Evolutionary conservation across 352 stramenopile species (phyloP).

Genomic region (Globisporangium sylvaticum): DNA sequence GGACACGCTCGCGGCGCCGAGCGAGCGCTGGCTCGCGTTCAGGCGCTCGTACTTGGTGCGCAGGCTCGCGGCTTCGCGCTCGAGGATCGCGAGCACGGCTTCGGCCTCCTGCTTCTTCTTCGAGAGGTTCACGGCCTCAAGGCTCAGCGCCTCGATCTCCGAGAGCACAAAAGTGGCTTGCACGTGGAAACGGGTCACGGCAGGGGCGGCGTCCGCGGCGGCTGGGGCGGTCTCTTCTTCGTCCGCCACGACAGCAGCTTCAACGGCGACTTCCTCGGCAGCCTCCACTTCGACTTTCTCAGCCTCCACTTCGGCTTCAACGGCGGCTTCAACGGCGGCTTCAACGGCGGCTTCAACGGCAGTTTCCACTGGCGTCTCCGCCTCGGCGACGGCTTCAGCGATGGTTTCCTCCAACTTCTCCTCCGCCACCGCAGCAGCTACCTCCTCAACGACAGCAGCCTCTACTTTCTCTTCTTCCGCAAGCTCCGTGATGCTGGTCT

Average conservation of each 20-base stretch:
- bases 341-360: conserved; percentile 9
- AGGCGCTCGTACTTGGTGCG: conserved; percentile 82
- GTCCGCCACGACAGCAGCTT: conserved; percentile 5
- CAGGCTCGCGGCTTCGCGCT: conserved; percentile 70
- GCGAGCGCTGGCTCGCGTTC: conserved; percentile 70
- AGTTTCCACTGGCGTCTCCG: conserved; percentile 11
- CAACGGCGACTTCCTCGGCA: conserved; percentile 5
- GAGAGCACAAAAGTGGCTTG: conserved; percentile 67
- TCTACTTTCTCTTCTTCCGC: conserved; percentile 18
- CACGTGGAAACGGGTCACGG: conserved; percentile 58
- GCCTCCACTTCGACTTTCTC: conserved; percentile 14
- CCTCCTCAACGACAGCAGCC: conserved; percentile 6
- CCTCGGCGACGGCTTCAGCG: neutral
- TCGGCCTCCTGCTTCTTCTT: conserved; percentile 83
- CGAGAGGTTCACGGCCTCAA: conserved; percentile 63
- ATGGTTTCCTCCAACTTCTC: conserved; percentile 8
- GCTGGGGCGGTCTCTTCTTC: conserved; percentile 14
- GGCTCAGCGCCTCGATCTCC: conserved; percentile 71
- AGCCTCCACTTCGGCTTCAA: conserved; percentile 9
- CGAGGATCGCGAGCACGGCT: conserved; percentile 49
- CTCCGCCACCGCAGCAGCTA: neutral
- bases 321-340: conserved; percentile 4
- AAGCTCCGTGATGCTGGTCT: conserved; percentile 13
- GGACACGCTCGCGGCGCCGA: conserved; percentile 43
- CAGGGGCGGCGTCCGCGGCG: conserved; percentile 10